Base-by-base conservation (phyloP, 345 rosid genomes). In the Lumnitzera racemosa region DNA sequence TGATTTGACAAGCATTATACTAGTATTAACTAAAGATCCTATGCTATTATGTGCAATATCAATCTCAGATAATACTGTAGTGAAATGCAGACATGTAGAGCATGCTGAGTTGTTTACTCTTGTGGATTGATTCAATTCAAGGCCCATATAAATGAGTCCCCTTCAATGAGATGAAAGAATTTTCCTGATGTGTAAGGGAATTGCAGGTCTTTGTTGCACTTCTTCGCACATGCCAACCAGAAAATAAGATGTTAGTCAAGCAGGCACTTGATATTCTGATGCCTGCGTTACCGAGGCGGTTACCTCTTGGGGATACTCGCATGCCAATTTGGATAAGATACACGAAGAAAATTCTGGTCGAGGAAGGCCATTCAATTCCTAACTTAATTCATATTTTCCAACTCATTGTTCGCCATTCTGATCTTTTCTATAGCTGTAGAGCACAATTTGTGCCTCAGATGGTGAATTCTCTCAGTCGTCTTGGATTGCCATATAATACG, bases 271-370 rank as follows among this genome's bases (percentile, higher is more conserved):
- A 94, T 73, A 94, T 94, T 64, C 76, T 94, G 60, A 94, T 94
- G 97, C 99, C 99, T 49, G 96, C 99, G 25, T 80, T 94, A 65
- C 99, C 99, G 15, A 80, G 82, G 72, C 86, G 99, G 76, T 81
- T 94, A 56, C 99, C 99, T 72, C 86, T 73, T 68, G 98, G 92
- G 56, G 97, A 94, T 76, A 88, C 96, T 74, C 95, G 95, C 54
- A 94, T 94, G 99, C 99, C 99, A 50, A 88, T 90, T 64, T 94
- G 99, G 99, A 94, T 94, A 72, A 76, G 96, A 77, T 90, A 90
- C 77, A 94, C 99, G 56, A 94, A 94, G 79, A 94, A 94, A 65
- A 90, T 94, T 53, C 77, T 94, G 75, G 97, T 94, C 69, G 99
- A 94, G 83, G 99, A 94, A 77, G 96, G 99, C 54, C 99, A 94